Evolutionary conservation across 192 early-diverging fungal species (phyloP).

Genomic region (Backusella tarrabulga): DNA sequence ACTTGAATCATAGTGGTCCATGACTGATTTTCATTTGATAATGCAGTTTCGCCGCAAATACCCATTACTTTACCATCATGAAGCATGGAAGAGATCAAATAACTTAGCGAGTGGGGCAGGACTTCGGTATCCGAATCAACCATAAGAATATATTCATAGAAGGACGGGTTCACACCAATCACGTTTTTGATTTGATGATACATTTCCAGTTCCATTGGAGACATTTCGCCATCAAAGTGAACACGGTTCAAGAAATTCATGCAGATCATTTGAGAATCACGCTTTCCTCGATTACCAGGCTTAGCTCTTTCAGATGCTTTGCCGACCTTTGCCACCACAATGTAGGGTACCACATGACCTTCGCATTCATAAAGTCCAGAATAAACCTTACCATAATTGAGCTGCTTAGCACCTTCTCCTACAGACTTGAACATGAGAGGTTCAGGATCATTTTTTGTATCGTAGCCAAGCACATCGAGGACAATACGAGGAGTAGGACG

Average conservation of each 20-base stretch:
- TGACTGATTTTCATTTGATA: constrained; percentile 86
- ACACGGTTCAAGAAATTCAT: constrained; percentile 94
- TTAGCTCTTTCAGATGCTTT: constrained; percentile 77
- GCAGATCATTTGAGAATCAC: constrained; percentile 94
- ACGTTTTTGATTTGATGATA: constrained; percentile 97
- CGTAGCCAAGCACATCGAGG: constrained; percentile 86
- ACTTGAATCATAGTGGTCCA: constrained; percentile 99
- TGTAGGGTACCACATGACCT: constrained; percentile 89
- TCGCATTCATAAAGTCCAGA: constrained; percentile 93
- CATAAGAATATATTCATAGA: constrained; percentile 79
- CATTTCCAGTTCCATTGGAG: constrained; percentile 92
- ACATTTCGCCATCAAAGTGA: constrained; percentile 88
- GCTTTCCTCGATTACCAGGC: constrained; percentile 97
- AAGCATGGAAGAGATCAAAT: constrained; percentile 82
- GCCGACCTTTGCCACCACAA: constrained; percentile 94
- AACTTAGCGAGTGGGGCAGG: constrained; percentile 80
- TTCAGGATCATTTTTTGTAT: constrained; percentile 74
- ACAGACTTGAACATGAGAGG: constrained; percentile 84
- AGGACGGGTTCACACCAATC: constrained; percentile 83
- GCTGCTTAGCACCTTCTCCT: constrained; percentile 88
- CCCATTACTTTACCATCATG: constrained; percentile 81
- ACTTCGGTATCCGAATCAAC: constrained; percentile 86
- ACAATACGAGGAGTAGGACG: constrained; percentile 93
- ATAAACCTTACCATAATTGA: constrained; percentile 96
- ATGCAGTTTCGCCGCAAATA: constrained; percentile 91